Conservation (phyloP, 768 basidiomycete genomes). For the Udeniomyces megalosporus region DNA sequence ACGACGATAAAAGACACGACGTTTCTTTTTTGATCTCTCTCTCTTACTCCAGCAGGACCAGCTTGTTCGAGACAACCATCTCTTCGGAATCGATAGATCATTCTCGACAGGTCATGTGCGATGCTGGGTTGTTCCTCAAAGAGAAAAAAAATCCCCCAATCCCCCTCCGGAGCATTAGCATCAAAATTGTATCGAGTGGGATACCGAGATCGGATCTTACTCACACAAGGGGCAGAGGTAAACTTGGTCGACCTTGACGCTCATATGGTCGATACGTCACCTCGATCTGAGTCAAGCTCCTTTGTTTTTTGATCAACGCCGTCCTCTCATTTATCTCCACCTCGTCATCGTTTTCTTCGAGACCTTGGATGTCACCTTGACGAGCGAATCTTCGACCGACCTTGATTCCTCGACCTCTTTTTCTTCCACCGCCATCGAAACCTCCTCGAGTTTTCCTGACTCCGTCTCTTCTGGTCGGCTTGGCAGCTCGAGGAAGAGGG, state of each 20-base stretch:
- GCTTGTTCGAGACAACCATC: slow-evolving; percentile 60
- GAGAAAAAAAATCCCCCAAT: not conserved
- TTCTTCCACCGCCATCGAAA: too few species aligned
- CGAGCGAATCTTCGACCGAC: too few species aligned
- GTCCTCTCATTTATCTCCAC: too few species aligned
- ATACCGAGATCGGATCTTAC: slow-evolving; percentile 23
- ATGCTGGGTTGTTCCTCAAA: slow-evolving; percentile 37
- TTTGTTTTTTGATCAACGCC: slow-evolving; percentile 25
- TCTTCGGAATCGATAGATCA: slow-evolving; percentile 55
- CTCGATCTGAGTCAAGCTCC: slow-evolving; percentile 20
- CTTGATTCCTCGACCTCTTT: too few species aligned
- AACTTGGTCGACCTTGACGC: slow-evolving; percentile 40
- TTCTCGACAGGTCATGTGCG: slow-evolving; percentile 57
- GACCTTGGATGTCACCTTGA: too few species aligned
- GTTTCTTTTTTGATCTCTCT: too few species aligned
- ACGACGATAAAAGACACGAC: too few species aligned
- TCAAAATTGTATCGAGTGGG: not conserved
- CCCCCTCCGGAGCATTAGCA: not conserved
- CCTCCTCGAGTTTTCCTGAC: too few species aligned
- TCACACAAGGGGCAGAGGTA: slow-evolving; percentile 70
- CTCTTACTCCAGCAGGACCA: slow-evolving; percentile 2
- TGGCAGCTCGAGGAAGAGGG: too few species aligned
- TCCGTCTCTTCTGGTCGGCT: too few species aligned
- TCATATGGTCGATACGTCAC: not conserved
- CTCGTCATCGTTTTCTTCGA: too few species aligned